phyloP scores from a whole-genome alignment of 2,329 filamentous ascomycete species.

The Beauveria rudraprayagi region DNA sequence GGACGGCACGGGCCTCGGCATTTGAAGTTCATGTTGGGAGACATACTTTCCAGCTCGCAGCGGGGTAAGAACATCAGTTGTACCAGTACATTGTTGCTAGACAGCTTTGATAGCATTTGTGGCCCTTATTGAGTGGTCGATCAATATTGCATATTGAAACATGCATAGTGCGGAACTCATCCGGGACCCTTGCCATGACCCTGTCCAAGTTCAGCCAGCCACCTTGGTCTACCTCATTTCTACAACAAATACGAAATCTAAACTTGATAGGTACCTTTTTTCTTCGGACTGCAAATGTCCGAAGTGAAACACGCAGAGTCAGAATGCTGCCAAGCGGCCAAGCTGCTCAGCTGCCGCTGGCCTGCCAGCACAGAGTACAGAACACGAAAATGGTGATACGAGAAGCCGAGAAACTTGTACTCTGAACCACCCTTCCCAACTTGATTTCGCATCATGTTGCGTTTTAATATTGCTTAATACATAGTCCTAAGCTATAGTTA shows the following conservation, averaged over 20 bases:
- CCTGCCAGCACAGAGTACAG: no score
- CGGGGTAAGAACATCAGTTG: background rate
- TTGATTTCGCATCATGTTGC: background rate
- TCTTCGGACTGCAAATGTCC: background rate
- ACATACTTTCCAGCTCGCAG: background rate
- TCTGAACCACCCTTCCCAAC: no score
- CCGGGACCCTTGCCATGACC: background rate
- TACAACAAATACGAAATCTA: background rate
- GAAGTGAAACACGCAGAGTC: no score
- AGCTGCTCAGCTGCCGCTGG: no score
- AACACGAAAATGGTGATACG: no score
- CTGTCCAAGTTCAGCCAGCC: background rate
- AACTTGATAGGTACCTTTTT: background rate
- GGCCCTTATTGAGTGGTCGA: background rate
- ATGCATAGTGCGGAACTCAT: background rate
- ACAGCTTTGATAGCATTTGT: background rate
- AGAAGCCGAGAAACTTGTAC: no score
- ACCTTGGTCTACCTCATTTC: background rate
- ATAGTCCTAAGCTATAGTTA: background rate
- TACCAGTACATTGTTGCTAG: background rate
- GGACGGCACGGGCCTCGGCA: background rate
- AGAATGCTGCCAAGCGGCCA: no score
- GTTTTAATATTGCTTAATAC: background rate
- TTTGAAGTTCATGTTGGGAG: background rate
- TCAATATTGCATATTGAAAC: background rate